phyloP scores from a whole-genome alignment of 371 early-diverging fungal genomes.

The Umbelopsis sp. region DNA sequence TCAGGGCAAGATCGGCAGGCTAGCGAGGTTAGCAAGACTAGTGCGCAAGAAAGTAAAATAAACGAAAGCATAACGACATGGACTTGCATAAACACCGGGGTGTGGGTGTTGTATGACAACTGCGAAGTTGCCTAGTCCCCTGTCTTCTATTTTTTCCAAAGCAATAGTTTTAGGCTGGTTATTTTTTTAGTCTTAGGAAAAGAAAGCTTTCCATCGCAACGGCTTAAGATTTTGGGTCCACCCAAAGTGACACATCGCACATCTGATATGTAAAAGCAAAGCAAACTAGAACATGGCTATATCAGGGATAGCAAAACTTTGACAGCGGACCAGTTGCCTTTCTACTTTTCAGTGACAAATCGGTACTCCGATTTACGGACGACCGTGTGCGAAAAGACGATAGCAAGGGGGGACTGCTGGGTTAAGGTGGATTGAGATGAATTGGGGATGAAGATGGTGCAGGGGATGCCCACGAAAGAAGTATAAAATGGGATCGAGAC shows the following conservation, averaged over 20 bases:
- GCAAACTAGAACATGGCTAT: neutral
- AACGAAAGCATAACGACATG: neutral
- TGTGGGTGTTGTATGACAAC: too few species aligned
- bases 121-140: too few species aligned
- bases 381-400: constrained; percentile 18
- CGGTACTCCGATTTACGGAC: constrained; percentile 11
- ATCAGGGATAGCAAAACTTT: constrained; percentile 2
- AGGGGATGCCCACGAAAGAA: neutral
- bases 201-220: too few species aligned
- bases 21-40: neutral
- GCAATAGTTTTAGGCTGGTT: too few species aligned
- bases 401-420: neutral
- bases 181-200: too few species aligned
- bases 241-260: neutral
- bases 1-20: constrained; percentile 8
- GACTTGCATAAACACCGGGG: too few species aligned
- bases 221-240: too few species aligned
- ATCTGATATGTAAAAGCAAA: neutral
- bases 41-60: neutral
- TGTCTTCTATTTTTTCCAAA: too few species aligned
- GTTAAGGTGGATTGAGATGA: too few species aligned
- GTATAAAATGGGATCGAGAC: neutral
- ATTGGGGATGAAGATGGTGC: constrained; percentile 4
- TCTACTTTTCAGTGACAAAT: neutral
- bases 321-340: neutral